Base-by-base conservation (phyloP, 495 filamentous ascomycete species). In the Podospora anserina region DNA sequence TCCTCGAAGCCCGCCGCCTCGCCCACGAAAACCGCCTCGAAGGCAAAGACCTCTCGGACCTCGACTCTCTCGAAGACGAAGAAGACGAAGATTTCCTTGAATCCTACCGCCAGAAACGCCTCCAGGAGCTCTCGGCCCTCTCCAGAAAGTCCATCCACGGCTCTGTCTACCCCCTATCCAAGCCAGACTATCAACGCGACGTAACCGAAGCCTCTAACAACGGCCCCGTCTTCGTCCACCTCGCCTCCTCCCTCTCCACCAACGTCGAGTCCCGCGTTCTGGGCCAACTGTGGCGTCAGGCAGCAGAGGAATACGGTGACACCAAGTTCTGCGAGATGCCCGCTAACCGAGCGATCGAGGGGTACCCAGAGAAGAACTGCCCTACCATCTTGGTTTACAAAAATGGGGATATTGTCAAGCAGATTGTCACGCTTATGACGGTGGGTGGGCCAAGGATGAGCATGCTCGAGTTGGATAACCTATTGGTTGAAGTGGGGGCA, bases 301-400 rank as follows among this genome's bases (percentile, higher is more conserved):
- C 93, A 68, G 95, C 95, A 18, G 78, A 77, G 66, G 92, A 92
- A 74, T 98, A 89, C 74, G 92, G 92, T 32, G 93, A 99, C 67
- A 79, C 98, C 75, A 99, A 99, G 80, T 99, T 99, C 81, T 97
- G 94, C 77, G 92, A 99, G 79, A 98, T 99, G 59, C 85, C 88
- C 71, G 95, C 88, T 2, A 89, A 93, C 74, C 89, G 96, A 86
- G 97, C 95, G 67, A 97, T 99, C 73, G 95, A 98, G 80, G 90
- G 90, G 23, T 99, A 98, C 77, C 95, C 95, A 18, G 96, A 98
- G 75, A 85, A 85, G 64, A 98, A 97, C 74, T 96, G 92, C 61
- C 95, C 95, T 9, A 99, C 95, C 6, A 94, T 99, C 34, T 79
- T 99, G 66, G 87, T 96, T 0, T 99, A 98, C 75, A 88, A 88